These are phyloP conservation scores for Cytospora piceicola DNA, from an alignment of 2,329 filamentous ascomycete species.

Conservation along the genomic window DNA sequence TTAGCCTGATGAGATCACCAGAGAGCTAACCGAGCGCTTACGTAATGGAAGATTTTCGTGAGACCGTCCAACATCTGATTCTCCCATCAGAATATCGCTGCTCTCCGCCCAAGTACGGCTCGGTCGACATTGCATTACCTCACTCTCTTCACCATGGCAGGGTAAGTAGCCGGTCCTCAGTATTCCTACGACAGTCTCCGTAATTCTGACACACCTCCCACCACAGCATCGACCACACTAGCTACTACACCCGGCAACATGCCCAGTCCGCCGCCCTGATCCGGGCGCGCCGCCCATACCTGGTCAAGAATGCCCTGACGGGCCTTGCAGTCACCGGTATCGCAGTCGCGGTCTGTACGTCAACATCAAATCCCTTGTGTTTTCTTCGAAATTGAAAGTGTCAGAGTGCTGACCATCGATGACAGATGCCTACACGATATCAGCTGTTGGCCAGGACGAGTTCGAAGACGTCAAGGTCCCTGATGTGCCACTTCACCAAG, in stretches of 20 bases:
- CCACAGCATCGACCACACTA: constrained; percentile 54
- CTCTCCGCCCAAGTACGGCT: background rate
- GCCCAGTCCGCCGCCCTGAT: constrained; percentile 87
- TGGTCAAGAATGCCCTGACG: constrained; percentile 85
- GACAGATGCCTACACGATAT: constrained; percentile 67
- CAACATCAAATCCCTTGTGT: constrained; percentile 2
- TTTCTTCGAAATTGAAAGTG: background rate
- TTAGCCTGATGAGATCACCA: constrained; percentile 25
- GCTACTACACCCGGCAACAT: constrained; percentile 90
- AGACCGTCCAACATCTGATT: constrained; percentile 27
- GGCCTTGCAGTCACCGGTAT: constrained; percentile 76
- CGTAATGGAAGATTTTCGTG: constrained; percentile 20
- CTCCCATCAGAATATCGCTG: background rate
- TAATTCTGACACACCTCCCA: background rate
- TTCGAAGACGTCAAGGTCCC: constrained; percentile 96
- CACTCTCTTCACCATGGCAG: constrained; percentile 28
- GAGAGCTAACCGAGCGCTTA: constrained; percentile 14
- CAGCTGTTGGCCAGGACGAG: constrained; percentile 90
- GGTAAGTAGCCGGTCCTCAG: constrained; percentile 12
- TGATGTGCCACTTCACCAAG: constrained; percentile 57
- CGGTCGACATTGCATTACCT: background rate
- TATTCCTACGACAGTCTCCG: background rate
- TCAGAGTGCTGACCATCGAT: background rate
- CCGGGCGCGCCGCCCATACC: constrained; percentile 87
- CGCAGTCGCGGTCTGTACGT: constrained; percentile 85